Evolutionary conservation across 106 monocot species (phyloP).

Genomic region (Hemerocallis citrina): DNA sequence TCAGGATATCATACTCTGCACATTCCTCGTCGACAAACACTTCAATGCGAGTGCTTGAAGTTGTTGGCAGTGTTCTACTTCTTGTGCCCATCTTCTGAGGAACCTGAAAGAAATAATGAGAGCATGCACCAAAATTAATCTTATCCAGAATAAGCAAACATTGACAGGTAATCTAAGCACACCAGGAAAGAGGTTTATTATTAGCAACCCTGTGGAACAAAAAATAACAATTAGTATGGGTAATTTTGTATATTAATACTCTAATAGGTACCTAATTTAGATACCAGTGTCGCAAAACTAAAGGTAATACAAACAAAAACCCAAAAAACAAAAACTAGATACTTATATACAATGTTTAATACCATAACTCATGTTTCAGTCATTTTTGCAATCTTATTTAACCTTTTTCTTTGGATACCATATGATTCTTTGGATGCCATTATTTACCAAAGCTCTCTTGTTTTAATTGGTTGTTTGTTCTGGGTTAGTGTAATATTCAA

Average conservation of each 20-base stretch:
- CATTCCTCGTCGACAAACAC: slow-evolving; percentile 79
- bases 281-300: no score
- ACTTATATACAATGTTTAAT: no score
- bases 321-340: no score
- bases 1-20: slow-evolving; percentile 38
- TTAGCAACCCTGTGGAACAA: slow-evolving; percentile 32
- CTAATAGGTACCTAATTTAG: no score
- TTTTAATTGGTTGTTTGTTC: no score
- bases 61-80: slow-evolving; percentile 15
- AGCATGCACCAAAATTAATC: not conserved
- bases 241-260: not conserved
- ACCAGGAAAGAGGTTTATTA: slow-evolving; percentile 30
- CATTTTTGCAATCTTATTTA: no score
- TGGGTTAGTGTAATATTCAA: no score
- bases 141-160: slow-evolving; percentile 2
- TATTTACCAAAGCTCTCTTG: no score
- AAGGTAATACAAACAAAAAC: no score
- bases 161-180: not conserved
- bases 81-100: slow-evolving; percentile 44
- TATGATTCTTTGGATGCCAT: no score
- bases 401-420: no score
- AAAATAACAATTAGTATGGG: not conserved
- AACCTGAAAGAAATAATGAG: slow-evolving; percentile 31
- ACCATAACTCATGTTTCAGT: no score
- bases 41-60: slow-evolving; percentile 43